A percentile compares a stretch with the other conserved stretches of the same genome.
Conservation (phyloP, 768 basidiomycete species). For the Pleurotus salmoneostramineus region DNA sequence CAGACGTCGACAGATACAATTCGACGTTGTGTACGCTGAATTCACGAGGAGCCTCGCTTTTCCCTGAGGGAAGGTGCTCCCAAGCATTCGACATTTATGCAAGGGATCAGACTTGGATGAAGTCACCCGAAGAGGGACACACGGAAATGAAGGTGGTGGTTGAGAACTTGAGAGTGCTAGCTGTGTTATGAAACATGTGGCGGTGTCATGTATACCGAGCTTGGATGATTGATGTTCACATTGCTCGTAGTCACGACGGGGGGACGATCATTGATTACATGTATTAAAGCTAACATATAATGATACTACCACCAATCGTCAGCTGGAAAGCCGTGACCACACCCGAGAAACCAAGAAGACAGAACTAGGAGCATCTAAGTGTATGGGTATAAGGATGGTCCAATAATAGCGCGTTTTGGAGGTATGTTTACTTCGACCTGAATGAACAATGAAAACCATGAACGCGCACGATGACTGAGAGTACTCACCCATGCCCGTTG, state of each 20-base stretch:
- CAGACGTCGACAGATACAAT: conserved; percentile 54
- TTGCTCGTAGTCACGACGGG: neutral
- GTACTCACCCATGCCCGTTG: conserved; percentile 33
- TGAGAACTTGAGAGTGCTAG: too few relatives aligned
- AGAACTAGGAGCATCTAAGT: neutral
- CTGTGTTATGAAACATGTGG: neutral
- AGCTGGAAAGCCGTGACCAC: neutral
- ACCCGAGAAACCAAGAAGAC: neutral
- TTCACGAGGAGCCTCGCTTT: conserved; percentile 32
- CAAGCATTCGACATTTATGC: conserved; percentile 28
- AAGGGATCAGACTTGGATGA: neutral
- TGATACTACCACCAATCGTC: neutral
- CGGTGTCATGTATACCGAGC: neutral
- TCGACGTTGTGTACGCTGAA: conserved; percentile 56
- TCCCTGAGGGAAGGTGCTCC: conserved; percentile 19
- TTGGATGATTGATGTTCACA: neutral
- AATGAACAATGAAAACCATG: conserved; percentile 10
- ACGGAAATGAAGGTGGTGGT: too few relatives aligned
- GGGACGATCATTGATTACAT: neutral
- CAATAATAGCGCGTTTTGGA: conserved; percentile 23
- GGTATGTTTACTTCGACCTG: conserved; percentile 23
- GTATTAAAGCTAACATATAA: conserved; percentile 8
- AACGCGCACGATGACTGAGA: neutral
- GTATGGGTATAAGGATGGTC: conserved; percentile 29
- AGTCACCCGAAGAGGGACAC: neutral